Conservation (phyloP, 352 stramenopile genomes). For the Phytophthora niederhauseri region DNA sequence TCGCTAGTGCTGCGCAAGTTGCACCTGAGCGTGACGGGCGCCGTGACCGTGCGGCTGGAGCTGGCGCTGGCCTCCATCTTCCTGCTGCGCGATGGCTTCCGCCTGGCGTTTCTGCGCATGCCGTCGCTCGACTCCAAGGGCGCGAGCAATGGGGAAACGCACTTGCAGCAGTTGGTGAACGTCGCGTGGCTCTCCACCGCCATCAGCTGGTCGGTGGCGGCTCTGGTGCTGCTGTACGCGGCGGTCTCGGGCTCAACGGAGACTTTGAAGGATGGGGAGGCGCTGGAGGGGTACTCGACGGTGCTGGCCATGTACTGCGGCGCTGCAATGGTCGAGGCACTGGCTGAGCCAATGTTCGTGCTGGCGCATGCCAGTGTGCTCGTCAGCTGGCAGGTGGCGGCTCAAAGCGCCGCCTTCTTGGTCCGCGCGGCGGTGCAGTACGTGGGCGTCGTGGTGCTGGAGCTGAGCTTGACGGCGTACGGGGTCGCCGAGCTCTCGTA, state of each 20-base stretch:
- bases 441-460: conserved; percentile 61
- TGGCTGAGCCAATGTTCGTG: conserved; percentile 86
- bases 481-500: conserved; percentile 81
- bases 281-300: conserved; percentile 49
- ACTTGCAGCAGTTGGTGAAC: conserved; percentile 79
- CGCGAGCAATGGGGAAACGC: neutral
- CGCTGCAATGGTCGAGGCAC: conserved; percentile 78
- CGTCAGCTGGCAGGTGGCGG: conserved; percentile 84
- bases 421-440: conserved; percentile 74
- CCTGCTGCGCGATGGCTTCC: conserved; percentile 90
- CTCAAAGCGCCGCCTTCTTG: conserved; percentile 79
- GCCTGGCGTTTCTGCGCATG: conserved; percentile 85
- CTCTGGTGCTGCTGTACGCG: conserved; percentile 33
- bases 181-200: conserved; percentile 76
- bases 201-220: conserved; percentile 61
- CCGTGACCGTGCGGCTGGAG: conserved; percentile 88
- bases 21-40: conserved; percentile 78
- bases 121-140: conserved; percentile 55
- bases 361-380: conserved; percentile 77
- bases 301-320: conserved; percentile 79
- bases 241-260: conserved; percentile 10
- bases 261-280: conserved; percentile 16
- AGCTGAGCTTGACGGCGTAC: conserved; percentile 74
- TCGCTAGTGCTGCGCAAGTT: conserved; percentile 77
- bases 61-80: conserved; percentile 90